These are phyloP conservation scores for Thelonectria olida DNA, from an alignment of 2,329 filamentous ascomycete genomes.

Conservation along the genomic window DNA sequence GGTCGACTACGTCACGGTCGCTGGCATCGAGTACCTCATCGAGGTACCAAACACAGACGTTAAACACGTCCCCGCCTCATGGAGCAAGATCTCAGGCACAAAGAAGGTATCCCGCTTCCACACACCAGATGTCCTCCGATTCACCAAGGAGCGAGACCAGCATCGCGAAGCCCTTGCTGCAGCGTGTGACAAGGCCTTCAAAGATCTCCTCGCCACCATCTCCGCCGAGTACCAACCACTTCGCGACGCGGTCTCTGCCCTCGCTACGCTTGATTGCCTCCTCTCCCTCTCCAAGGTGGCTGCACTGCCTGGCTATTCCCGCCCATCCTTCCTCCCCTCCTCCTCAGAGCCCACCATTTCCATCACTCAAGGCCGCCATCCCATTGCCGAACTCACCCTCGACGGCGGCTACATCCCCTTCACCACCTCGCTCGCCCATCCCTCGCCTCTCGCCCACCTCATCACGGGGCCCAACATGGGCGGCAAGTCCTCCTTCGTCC, in stretches of 20 bases:
- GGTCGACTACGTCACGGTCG: slow-evolving; percentile 82
- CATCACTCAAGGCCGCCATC: slow-evolving; percentile 76
- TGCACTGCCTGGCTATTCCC: slow-evolving; percentile 85
- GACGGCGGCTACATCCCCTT: slow-evolving; percentile 92
- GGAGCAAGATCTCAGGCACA: slow-evolving; percentile 94
- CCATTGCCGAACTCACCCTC: slow-evolving; percentile 93
- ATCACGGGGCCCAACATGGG: slow-evolving; percentile 99
- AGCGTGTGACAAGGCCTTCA: slow-evolving; percentile 88
- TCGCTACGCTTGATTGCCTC: slow-evolving; percentile 90
- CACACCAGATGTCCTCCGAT: slow-evolving; percentile 85
- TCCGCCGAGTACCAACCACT: slow-evolving; percentile 87
- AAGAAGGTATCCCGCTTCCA: slow-evolving; percentile 94
- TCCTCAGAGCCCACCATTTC: slow-evolving; percentile 73
- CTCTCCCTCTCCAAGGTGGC: slow-evolving; percentile 87
- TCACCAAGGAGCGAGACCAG: slow-evolving; percentile 89
- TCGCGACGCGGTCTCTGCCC: slow-evolving; percentile 85
- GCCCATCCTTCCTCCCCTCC: slow-evolving; percentile 73
- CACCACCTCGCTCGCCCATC: slow-evolving; percentile 75
- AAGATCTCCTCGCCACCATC: slow-evolving; percentile 75
- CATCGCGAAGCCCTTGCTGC: slow-evolving; percentile 93
- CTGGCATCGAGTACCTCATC: slow-evolving; percentile 93
- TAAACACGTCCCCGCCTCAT: slow-evolving; percentile 90
- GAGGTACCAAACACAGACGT: slow-evolving; percentile 86
- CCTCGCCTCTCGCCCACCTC: slow-evolving; percentile 76
- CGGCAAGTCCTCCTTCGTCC: slow-evolving; percentile 97